These are phyloP conservation scores for Odontarrhena argentea DNA, from an alignment of 345 rosid genomes.

Conservation along the genomic window DNA sequence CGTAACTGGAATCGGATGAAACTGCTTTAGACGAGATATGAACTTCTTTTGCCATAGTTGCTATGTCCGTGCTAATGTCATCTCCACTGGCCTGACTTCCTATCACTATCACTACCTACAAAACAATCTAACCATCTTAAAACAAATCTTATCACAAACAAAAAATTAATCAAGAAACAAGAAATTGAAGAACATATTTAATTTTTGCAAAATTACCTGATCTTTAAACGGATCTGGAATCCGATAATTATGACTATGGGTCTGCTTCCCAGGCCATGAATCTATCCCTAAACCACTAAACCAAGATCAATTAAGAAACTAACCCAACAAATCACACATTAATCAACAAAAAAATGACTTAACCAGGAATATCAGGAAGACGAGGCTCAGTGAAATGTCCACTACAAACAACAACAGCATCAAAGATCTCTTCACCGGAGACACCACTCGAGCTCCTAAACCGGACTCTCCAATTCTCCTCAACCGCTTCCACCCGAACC, in stretches of 20 bases:
- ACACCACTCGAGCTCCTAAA: conserved; percentile 37
- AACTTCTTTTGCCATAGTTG: conserved; percentile 82
- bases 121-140: neutral
- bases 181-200: neutral
- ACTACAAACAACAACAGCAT: conserved; percentile 71
- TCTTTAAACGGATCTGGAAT: conserved; percentile 60
- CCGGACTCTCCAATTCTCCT: conserved; percentile 59
- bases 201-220: conserved; percentile 47
- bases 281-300: conserved; percentile 33
- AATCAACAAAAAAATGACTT: neutral
- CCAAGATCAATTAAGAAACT: too few species aligned
- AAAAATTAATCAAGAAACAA: neutral
- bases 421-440: conserved; percentile 56
- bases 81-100: conserved; percentile 70
- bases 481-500: conserved; percentile 32
- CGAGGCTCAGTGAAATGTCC: conserved; percentile 82
- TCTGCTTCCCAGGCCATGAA: conserved; percentile 88
- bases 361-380: conserved; percentile 60
- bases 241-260: conserved; percentile 89
- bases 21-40: conserved; percentile 71
- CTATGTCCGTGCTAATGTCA: conserved; percentile 74
- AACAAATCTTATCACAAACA: too few species aligned
- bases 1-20: conserved; percentile 53
- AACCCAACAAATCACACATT: too few species aligned
- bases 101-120: conserved; percentile 69